Evolutionary conservation across 352 stramenopile genomes (phyloP).

Genomic region (Globisporangium takayamanum): DNA sequence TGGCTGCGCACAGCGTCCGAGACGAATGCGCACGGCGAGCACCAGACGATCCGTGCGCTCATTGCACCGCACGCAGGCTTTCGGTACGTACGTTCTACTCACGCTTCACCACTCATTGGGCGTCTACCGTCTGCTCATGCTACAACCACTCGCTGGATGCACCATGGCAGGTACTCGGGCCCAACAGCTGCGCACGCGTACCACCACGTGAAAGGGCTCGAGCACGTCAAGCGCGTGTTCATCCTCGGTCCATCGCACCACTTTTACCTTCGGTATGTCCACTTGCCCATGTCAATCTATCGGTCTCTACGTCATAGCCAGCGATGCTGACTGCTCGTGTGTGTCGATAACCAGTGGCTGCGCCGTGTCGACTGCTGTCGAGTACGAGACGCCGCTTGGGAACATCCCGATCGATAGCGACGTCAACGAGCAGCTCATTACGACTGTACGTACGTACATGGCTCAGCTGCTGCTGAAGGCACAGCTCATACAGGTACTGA

Average conservation of each 20-base stretch:
- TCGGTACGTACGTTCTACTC: slow-evolving; percentile 21
- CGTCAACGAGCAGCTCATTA: slow-evolving; percentile 86
- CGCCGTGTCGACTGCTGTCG: slow-evolving; percentile 74
- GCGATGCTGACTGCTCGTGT: too few species aligned
- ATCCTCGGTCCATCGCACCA: slow-evolving; percentile 96
- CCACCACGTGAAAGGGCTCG: slow-evolving; percentile 73
- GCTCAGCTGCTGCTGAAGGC: background rate
- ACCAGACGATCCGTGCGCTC: slow-evolving; percentile 55
- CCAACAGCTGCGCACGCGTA: slow-evolving; percentile 93
- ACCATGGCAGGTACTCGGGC: slow-evolving; percentile 83
- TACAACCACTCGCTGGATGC: background rate
- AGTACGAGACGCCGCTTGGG: slow-evolving; percentile 93
- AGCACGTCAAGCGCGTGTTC: slow-evolving; percentile 76
- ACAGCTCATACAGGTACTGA: background rate
- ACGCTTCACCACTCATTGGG: background rate
- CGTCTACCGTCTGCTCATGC: background rate
- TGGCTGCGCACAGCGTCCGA: slow-evolving; percentile 46
- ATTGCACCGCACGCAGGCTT: slow-evolving; percentile 87
- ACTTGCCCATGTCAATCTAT: slow-evolving; percentile 8
- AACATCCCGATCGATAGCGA: slow-evolving; percentile 90
- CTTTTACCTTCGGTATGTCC: slow-evolving; percentile 86
- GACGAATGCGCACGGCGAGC: slow-evolving; percentile 26
- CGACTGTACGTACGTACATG: slow-evolving; percentile 32
- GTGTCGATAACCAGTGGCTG: slow-evolving; percentile 39
- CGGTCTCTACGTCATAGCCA: background rate